phyloP scores from a whole-genome alignment of 1,284 basidiomycete genomes.

The Coniferiporia sulphurascens region DNA sequence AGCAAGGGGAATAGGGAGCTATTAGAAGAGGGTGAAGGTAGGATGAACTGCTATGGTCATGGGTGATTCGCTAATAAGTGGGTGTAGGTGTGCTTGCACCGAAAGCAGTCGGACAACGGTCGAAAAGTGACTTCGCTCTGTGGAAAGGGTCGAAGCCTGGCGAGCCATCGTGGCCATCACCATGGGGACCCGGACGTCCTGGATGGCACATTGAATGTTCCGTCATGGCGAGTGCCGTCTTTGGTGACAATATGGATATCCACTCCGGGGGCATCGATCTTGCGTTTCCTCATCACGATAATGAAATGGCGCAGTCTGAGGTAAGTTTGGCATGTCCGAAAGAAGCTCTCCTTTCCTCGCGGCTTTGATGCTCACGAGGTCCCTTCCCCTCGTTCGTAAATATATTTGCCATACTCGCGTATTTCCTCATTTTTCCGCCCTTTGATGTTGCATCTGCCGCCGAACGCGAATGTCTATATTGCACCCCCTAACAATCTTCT shows the following conservation, averaged over 20 bases:
- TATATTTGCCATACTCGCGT: not conserved
- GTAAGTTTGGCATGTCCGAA: conserved; percentile 36
- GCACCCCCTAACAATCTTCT: not conserved
- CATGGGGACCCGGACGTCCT: conserved; percentile 95
- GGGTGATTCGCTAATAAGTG: not conserved
- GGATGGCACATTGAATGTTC: conserved; percentile 99
- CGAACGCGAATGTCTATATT: not conserved
- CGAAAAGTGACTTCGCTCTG: conserved; percentile 81
- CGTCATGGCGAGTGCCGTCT: conserved; percentile 93
- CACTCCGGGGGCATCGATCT: conserved; percentile 97
- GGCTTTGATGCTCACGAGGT: not conserved
- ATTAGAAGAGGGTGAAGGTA: conserved; percentile 92
- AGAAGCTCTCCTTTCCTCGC: not conserved
- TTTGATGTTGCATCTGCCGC: not conserved
- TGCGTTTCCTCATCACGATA: conserved; percentile 99
- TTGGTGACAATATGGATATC: conserved; percentile 94
- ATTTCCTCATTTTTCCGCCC: not conserved
- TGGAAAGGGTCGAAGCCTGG: conserved; percentile 98
- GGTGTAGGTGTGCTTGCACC: conserved; percentile 13
- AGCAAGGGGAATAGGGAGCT: conserved; percentile 90
- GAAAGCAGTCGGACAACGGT: conserved; percentile 17
- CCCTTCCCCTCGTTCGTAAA: not conserved
- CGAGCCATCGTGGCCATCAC: conserved; percentile 96
- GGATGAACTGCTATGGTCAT: conserved; percentile 16
- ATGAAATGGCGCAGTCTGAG: conserved; percentile 97